A percentile compares a stretch with the other conserved stretches of the same genome.
Evolutionary conservation across 352 stramenopile genomes (phyloP).

Genomic region (Chloridella minuta): DNA sequence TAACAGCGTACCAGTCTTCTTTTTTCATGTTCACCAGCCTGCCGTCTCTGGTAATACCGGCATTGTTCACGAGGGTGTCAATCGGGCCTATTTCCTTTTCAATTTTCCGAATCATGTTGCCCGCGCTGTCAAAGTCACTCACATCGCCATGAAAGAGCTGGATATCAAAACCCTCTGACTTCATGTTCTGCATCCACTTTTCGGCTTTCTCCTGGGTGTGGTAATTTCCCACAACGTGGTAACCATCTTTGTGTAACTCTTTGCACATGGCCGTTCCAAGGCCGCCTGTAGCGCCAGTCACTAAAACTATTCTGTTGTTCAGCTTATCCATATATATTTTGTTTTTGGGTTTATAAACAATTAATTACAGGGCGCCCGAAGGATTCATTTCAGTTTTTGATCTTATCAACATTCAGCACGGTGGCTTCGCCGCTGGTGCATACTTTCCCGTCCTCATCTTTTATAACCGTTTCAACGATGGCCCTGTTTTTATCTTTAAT

Average conservation of each 20-base stretch:
- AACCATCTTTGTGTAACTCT: conserved; percentile 3
- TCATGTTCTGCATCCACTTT: background rate
- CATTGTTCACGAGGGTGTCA: background rate
- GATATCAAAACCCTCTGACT: background rate
- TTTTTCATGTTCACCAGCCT: background rate
- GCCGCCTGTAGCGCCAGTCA: background rate
- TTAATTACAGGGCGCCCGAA: too few species aligned
- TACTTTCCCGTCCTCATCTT: background rate
- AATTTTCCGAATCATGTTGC: background rate
- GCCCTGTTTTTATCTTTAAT: background rate
- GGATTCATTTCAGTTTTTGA: too few species aligned
- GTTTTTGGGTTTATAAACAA: too few species aligned
- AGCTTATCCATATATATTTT: background rate
- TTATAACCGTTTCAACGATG: background rate
- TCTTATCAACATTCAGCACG: background rate
- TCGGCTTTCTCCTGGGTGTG: background rate
- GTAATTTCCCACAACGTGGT: background rate
- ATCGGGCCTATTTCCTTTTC: background rate
- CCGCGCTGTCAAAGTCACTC: background rate
- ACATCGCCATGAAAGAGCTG: background rate
- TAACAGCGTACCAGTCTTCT: background rate
- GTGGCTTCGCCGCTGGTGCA: background rate
- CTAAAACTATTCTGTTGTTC: background rate
- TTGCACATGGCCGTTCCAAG: background rate
- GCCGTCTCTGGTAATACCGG: background rate